Conservation (phyloP, 2,329 filamentous ascomycete genomes). For the Juglanconis oblonga region DNA sequence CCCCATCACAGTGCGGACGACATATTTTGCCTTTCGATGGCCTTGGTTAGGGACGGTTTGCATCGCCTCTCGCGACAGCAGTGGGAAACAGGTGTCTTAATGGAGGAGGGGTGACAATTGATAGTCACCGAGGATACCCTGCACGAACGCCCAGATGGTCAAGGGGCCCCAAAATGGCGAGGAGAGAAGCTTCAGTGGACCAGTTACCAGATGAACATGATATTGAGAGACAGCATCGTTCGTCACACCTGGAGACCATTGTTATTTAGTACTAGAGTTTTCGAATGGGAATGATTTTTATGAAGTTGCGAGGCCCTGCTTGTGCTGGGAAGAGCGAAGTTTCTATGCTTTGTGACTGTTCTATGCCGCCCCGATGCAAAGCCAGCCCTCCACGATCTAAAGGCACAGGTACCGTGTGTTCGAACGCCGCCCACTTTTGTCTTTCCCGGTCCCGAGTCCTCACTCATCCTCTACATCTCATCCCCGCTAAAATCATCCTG, state of each 20-base stretch:
- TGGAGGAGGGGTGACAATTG: constrained; percentile 5
- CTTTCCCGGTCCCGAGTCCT: neutral
- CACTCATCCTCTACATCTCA: constrained; percentile 41
- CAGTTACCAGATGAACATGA: constrained; percentile 1
- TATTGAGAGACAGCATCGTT: constrained; percentile 1
- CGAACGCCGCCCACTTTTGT: neutral
- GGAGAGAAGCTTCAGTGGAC: constrained; percentile 7
- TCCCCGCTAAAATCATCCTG: constrained; percentile 60
- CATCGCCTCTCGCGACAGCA: neutral
- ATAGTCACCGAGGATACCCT: constrained; percentile 9
- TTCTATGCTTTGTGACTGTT: neutral
- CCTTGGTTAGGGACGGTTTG: neutral
- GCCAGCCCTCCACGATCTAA: neutral
- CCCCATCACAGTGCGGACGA: neutral
- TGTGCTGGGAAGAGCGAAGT: neutral
- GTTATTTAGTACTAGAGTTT: constrained; percentile 9
- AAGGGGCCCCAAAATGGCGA: neutral
- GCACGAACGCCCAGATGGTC: neutral
- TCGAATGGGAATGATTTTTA: neutral
- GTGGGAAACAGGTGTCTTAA: neutral
- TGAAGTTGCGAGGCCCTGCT: neutral
- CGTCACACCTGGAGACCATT: constrained; percentile 4
- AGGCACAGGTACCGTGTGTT: neutral
- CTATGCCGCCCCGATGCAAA: neutral
- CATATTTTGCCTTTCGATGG: neutral